A percentile compares a stretch with the other conserved stretches of the same genome.
Conservation (phyloP, 306 rosid genomes). For the Leucaena leucocephala region DNA sequence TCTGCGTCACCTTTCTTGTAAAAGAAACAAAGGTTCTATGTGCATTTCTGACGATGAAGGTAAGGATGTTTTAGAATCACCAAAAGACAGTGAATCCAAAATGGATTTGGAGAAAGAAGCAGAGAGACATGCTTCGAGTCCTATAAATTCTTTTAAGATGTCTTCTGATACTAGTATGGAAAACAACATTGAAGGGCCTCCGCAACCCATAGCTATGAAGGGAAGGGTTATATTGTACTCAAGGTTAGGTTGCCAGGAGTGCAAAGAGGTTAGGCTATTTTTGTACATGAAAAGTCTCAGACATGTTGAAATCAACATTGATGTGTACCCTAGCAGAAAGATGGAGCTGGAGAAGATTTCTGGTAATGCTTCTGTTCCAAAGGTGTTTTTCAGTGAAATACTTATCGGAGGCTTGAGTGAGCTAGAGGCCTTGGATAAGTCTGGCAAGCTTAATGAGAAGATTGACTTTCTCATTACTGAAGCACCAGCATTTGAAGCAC, state of each 20-base stretch:
- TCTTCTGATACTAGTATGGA: conserved; percentile 50
- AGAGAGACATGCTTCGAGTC: conserved; percentile 73
- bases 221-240: conserved; percentile 84
- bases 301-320: conserved; percentile 78
- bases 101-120: conserved; percentile 55
- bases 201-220: conserved; percentile 50
- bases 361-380: conserved; percentile 76
- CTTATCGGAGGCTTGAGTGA: conserved; percentile 74
- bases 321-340: conserved; percentile 78
- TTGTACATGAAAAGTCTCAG: conserved; percentile 66
- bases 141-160: conserved; percentile 61
- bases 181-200: conserved; percentile 47
- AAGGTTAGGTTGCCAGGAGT: conserved; percentile 73
- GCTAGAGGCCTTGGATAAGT: conserved; percentile 55
- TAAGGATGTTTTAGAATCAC: conserved; percentile 45
- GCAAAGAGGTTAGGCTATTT: conserved; percentile 70
- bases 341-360: conserved; percentile 75
- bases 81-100: conserved; percentile 47
- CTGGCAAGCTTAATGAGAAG: conserved; percentile 71
- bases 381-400: conserved; percentile 78
- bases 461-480: conserved; percentile 67
- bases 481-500: conserved; percentile 63
- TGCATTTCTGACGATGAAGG: conserved; percentile 41
- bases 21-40: conserved; percentile 48
- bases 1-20: conserved; percentile 81